Percentiles rank a stretch among this genome's conserved stretches.
phyloP scores from a whole-genome alignment of 2,329 filamentous ascomycete genomes.

The Ascocoryne sarcoides region DNA sequence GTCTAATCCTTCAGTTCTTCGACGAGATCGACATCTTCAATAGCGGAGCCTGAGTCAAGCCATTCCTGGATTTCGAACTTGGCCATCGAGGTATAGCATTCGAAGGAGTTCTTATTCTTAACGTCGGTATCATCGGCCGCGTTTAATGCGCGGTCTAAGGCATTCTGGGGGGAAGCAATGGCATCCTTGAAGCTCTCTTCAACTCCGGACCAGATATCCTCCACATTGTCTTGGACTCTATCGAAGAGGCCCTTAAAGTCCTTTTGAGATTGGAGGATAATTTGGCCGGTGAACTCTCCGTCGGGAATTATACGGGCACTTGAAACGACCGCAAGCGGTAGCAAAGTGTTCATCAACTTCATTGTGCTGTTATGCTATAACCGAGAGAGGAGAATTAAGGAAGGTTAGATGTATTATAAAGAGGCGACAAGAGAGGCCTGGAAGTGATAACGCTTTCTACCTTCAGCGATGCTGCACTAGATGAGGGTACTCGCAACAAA shows the following conservation, averaged over 20 bases:
- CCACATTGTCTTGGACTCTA: constrained; percentile 29
- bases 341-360: constrained; percentile 33
- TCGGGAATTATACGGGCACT: constrained; percentile 46
- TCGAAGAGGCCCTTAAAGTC: constrained; percentile 25
- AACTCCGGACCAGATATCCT: constrained; percentile 18
- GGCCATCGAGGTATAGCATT: constrained; percentile 26
- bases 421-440: constrained; percentile 2
- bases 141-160: constrained; percentile 25
- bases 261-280: constrained; percentile 31
- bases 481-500: too few species aligned
- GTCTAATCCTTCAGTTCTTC: too few species aligned
- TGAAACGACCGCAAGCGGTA: constrained; percentile 40
- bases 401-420: background rate
- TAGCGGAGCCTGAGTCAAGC: constrained; percentile 27
- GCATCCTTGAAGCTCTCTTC: constrained; percentile 22
- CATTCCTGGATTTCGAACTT: constrained; percentile 27
- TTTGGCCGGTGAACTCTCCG: constrained; percentile 36
- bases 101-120: constrained; percentile 19
- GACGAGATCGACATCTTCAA: constrained; percentile 27
- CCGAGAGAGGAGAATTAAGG: constrained; percentile 2
- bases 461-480: too few species aligned
- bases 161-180: constrained; percentile 22
- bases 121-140: constrained; percentile 13
- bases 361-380: constrained; percentile 25
- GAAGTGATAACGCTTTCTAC: too few species aligned